Conservation (phyloP, 129 eudicot genomes). For the Dittrichia graveolens region DNA sequence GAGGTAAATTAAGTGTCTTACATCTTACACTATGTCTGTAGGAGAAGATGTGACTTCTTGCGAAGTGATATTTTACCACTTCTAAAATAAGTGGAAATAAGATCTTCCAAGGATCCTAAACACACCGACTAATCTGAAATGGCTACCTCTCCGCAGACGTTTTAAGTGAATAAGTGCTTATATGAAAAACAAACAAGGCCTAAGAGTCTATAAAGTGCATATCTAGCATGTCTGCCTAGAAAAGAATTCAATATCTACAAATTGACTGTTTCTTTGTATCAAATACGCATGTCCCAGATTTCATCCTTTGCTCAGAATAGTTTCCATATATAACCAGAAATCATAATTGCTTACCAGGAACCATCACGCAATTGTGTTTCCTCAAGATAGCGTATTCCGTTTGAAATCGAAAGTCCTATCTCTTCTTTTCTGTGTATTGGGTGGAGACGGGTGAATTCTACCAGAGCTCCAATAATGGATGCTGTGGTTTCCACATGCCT, state of each 20-base stretch:
- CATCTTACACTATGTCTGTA: no score
- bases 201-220: background rate
- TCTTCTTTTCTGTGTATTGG: constrained; percentile 54
- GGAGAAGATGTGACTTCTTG: no score
- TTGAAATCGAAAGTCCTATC: constrained; percentile 40
- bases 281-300: background rate
- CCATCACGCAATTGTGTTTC: constrained; percentile 59
- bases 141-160: no score
- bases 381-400: constrained; percentile 51
- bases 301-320: background rate
- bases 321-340: background rate
- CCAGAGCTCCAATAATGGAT: constrained; percentile 49
- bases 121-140: no score
- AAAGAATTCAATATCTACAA: background rate
- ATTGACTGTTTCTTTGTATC: background rate
- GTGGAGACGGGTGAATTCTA: constrained; percentile 44
- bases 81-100: no score
- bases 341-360: constrained; percentile 51
- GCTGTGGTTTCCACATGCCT: constrained; percentile 71
- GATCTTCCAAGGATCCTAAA: no score
- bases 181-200: no score
- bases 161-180: no score
- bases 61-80: no score
- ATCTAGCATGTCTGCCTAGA: background rate
- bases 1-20: no score